Conservation (phyloP, 495 filamentous ascomycete genomes). For the Penicilliopsis zonata region DNA sequence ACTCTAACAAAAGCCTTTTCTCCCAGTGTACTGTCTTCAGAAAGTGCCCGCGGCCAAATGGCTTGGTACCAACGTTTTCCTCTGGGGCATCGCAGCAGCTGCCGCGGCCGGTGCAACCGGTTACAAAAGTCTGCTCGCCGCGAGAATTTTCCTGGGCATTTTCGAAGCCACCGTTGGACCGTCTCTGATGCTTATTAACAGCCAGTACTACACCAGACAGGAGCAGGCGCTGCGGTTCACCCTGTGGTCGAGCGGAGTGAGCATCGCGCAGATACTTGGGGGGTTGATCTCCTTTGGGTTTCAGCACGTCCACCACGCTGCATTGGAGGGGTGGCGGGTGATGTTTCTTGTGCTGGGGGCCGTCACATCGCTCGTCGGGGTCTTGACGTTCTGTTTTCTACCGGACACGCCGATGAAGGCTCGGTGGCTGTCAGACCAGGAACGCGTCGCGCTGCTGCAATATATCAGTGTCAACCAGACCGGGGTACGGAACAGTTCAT, state of each 20-base stretch:
- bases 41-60: constrained; percentile 35
- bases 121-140: constrained; percentile 13
- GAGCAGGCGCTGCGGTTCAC: constrained; percentile 24
- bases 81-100: constrained; percentile 15
- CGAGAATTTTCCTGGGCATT: constrained; percentile 19
- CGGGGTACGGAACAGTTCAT: constrained; percentile 42
- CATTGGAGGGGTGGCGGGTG: constrained; percentile 29
- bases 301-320: constrained; percentile 23
- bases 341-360: constrained; percentile 25
- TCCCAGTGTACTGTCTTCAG: constrained; percentile 34
- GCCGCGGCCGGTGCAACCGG: constrained; percentile 14
- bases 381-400: constrained; percentile 26
- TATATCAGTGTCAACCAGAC: constrained; percentile 41
- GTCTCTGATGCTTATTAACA: constrained; percentile 21
- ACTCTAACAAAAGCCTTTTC: too few relatives aligned
- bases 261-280: constrained; percentile 23
- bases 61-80: constrained; percentile 25
- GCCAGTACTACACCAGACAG: constrained; percentile 38
- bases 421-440: constrained; percentile 26
- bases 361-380: constrained; percentile 20
- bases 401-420: constrained; percentile 37
- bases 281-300: background rate
- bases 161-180: constrained; percentile 20
- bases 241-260: constrained; percentile 31
- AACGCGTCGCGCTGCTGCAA: constrained; percentile 36